Evolutionary conservation across 768 basidiomycete species (phyloP).

Genomic region (Xerocomellus chrysenteron): DNA sequence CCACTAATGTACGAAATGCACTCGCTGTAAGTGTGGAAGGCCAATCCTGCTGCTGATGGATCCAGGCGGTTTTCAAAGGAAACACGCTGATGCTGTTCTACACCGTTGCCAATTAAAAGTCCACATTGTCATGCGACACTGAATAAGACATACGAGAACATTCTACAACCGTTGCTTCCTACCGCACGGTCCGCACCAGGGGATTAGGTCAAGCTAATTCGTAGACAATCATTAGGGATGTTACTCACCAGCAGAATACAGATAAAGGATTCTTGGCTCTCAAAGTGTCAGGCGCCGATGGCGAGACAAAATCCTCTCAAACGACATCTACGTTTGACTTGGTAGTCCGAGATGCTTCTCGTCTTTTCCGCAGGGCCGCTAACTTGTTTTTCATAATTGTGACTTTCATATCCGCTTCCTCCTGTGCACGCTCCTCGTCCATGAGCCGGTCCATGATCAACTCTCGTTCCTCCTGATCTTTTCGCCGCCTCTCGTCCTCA

Average conservation of each 20-base stretch:
- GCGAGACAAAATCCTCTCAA: constrained; percentile 1
- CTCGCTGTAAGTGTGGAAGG: not conserved
- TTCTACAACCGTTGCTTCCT: not conserved
- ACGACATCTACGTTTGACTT: constrained; percentile 18
- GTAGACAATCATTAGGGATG: not conserved
- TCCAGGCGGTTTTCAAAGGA: not conserved
- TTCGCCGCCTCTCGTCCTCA: constrained; percentile 46
- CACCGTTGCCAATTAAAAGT: not conserved
- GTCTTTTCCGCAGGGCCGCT: constrained; percentile 53
- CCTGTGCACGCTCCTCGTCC: constrained; percentile 84
- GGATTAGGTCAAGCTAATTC: not conserved
- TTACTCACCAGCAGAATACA: not conserved
- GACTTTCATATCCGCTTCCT: constrained; percentile 83
- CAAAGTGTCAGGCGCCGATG: too few relatives aligned
- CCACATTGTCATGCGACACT: not conserved
- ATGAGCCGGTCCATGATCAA: constrained; percentile 82
- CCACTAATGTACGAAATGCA: not conserved
- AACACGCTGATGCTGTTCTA: not conserved
- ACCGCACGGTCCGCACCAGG: too few relatives aligned
- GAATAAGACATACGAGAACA: not conserved
- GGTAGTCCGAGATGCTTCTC: constrained; percentile 35
- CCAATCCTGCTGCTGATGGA: not conserved
- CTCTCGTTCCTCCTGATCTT: constrained; percentile 72
- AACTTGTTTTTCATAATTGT: constrained; percentile 60
- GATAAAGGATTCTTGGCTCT: not conserved